Evolutionary conservation across 2,329 filamentous ascomycete species (phyloP).

Genomic region (Aspergillus calidoustus): DNA sequence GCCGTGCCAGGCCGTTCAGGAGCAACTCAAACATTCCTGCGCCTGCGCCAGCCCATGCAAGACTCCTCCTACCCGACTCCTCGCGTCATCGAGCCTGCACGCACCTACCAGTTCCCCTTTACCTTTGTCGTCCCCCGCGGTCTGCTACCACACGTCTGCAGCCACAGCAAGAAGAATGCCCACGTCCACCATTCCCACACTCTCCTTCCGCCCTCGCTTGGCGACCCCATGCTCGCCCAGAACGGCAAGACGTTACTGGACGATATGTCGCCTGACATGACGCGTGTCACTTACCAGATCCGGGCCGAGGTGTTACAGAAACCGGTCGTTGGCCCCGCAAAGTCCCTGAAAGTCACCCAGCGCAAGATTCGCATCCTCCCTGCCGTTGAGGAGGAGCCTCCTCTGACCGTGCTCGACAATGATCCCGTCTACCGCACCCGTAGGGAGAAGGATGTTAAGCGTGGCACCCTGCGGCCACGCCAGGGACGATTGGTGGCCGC

Average conservation of each 20-base stretch:
- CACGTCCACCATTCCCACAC: conserved; percentile 61
- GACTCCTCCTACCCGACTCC: conserved; percentile 58
- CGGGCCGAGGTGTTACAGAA: conserved; percentile 47
- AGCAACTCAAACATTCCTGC: conserved; percentile 65
- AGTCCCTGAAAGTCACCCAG: conserved; percentile 54
- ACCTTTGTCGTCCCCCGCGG: conserved; percentile 66
- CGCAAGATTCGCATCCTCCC: conserved; percentile 66
- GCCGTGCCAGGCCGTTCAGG: conserved; percentile 59
- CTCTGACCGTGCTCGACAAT: conserved; percentile 55
- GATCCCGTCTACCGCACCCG: conserved; percentile 57
- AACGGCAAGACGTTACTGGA: conserved; percentile 58
- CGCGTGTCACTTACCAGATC: conserved; percentile 62
- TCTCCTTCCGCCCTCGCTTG: conserved; percentile 64
- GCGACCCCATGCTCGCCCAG: conserved; percentile 59
- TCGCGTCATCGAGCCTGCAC: conserved; percentile 58
- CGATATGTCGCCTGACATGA: conserved; percentile 67
- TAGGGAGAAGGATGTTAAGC: conserved; percentile 64
- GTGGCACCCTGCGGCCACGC: conserved; percentile 63
- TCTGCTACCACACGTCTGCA: conserved; percentile 64
- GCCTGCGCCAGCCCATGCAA: conserved; percentile 64
- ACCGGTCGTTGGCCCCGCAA: conserved; percentile 26
- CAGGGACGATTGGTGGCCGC: conserved; percentile 62
- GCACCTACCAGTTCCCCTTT: conserved; percentile 64
- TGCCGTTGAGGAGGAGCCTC: conserved; percentile 62
- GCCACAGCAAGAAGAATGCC: conserved; percentile 56